A percentile compares a stretch with the other conserved stretches of the same genome.
These are phyloP conservation scores for Cladorrhinum sp. DNA, from an alignment of 2,329 filamentous ascomycete species.

Conservation along the genomic window DNA sequence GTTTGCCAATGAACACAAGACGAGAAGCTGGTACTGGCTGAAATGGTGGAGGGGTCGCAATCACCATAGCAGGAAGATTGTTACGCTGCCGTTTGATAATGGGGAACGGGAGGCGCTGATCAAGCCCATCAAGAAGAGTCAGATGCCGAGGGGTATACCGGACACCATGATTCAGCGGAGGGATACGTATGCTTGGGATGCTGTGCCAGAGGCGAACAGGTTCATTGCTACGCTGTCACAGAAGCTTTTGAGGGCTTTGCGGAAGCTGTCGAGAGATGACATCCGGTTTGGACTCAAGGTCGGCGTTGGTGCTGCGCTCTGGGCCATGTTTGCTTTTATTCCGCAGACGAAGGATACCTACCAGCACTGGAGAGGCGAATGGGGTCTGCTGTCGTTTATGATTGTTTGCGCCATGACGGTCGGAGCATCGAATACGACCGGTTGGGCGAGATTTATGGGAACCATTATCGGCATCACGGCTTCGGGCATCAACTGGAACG, in stretches of 20 bases:
- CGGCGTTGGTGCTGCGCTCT: conserved; percentile 82
- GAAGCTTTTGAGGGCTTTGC: conserved; percentile 42
- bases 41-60: conserved; percentile 61
- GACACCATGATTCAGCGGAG: conserved; percentile 50
- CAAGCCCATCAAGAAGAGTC: conserved; percentile 50
- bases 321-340: conserved; percentile 86
- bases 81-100: conserved; percentile 36
- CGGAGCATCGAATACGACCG: conserved; percentile 91
- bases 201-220: conserved; percentile 46
- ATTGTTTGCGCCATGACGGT: conserved; percentile 97
- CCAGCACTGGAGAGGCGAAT: conserved; percentile 87
- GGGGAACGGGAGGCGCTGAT: conserved; percentile 44
- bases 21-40: conserved; percentile 78
- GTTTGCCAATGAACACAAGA: conserved; percentile 59
- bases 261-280: conserved; percentile 53
- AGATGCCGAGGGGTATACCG: conserved; percentile 55
- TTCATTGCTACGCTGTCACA: conserved; percentile 46
- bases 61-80: conserved; percentile 16
- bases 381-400: conserved; percentile 96
- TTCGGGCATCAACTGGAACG: conserved; percentile 74
- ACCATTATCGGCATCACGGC: conserved; percentile 77
- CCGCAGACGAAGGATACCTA: conserved; percentile 75
- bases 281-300: conserved; percentile 85
- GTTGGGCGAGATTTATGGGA: conserved; percentile 78
- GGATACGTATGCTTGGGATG: conserved; percentile 55